Base-by-base conservation (phyloP, 768 basidiomycete species). In the Trametes cinnabarina region DNA sequence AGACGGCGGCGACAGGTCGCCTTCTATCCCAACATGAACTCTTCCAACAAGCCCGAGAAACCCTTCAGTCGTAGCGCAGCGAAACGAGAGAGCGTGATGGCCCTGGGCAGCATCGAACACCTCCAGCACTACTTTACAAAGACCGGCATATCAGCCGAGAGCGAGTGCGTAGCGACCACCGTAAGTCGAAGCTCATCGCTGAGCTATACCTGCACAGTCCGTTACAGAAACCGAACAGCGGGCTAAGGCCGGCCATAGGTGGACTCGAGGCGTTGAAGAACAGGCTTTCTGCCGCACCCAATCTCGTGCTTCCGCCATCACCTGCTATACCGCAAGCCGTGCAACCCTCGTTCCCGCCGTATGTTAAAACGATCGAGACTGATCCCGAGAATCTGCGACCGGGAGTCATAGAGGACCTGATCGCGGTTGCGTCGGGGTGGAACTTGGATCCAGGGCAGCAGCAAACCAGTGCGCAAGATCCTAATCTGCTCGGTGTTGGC, bases 91-190 rank as follows among this genome's bases (percentile, higher is more conserved):
- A 93, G 90, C 65, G 94, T 98, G 19, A 89, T 95, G 85, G 85
- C 92, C 0, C 74, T 98, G 17, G 94, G 94, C n/a, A 94, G 92
- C 69, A 98, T 98, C 64, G 90, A 96, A 69, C 92, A 97, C 70
- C 81, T 98, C 40, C 95, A 98, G 73, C 88, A 94, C 67, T 95
- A 94, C 69, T 98, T 95, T 67, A 92, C 90, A 8, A 94, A 94
- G 80, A 85, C 90, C 0, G 92, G 92, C 2, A 80, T 94, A 53
- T 80, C 79, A 23, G 79, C 87, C 32, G 84, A 86, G 76, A 80
- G 80, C 73, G 82, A 83, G 92, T 88, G 74, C 75, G 87, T 77
- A 32, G 35, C n/a, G 51, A 46, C 28, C 14, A 34, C 58, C 52
- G 22, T 50, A 30, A 47, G 48, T 63, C 65, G 44, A 66, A 58